Evolutionary conservation across 2,329 filamentous ascomycete species (phyloP).

Genomic region (Aureobasidium sp.): DNA sequence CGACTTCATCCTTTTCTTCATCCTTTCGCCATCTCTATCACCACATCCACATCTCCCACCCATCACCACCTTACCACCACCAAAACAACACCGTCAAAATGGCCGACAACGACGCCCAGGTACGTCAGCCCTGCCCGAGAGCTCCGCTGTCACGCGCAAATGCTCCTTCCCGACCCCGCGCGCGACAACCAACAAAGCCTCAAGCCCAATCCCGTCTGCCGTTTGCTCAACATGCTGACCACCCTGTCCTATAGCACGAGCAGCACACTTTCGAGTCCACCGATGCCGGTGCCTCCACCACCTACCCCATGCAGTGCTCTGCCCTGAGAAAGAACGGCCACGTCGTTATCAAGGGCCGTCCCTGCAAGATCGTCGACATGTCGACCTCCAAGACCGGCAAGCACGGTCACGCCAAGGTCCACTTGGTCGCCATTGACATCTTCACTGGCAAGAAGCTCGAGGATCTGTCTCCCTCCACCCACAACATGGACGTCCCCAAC

Average conservation of each 20-base stretch:
- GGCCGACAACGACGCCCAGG: slow-evolving; percentile 27
- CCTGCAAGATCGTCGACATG: slow-evolving; percentile 99
- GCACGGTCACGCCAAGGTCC: slow-evolving; percentile 99
- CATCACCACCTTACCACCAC: slow-evolving; percentile 3
- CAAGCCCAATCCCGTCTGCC: not conserved
- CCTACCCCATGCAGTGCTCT: slow-evolving; percentile 98
- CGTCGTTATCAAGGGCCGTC: slow-evolving; percentile 97
- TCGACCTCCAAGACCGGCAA: slow-evolving; percentile 99
- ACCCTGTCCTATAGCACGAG: slow-evolving; percentile 40
- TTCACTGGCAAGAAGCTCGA: slow-evolving; percentile 99
- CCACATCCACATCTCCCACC: slow-evolving; percentile 10
- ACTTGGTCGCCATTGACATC: slow-evolving; percentile 96
- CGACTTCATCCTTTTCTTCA: slow-evolving; percentile 5
- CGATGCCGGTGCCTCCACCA: slow-evolving; percentile 92
- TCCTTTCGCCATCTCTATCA: slow-evolving; percentile 16
- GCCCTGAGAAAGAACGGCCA: slow-evolving; percentile 98
- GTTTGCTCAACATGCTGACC: slow-evolving; percentile 5
- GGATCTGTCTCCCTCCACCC: slow-evolving; percentile 96
- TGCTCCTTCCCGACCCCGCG: slow-evolving; percentile 2
- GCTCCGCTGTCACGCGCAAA: slow-evolving; percentile 13
- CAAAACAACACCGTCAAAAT: slow-evolving; percentile 18
- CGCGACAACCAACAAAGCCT: not conserved
- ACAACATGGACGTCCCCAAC: slow-evolving; percentile 96
- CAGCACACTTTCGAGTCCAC: slow-evolving; percentile 74
- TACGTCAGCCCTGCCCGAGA: slow-evolving; percentile 13